These are phyloP conservation scores for Coemansia sp. DNA, from an alignment of 371 early-diverging fungal species.

Conservation along the genomic window DNA sequence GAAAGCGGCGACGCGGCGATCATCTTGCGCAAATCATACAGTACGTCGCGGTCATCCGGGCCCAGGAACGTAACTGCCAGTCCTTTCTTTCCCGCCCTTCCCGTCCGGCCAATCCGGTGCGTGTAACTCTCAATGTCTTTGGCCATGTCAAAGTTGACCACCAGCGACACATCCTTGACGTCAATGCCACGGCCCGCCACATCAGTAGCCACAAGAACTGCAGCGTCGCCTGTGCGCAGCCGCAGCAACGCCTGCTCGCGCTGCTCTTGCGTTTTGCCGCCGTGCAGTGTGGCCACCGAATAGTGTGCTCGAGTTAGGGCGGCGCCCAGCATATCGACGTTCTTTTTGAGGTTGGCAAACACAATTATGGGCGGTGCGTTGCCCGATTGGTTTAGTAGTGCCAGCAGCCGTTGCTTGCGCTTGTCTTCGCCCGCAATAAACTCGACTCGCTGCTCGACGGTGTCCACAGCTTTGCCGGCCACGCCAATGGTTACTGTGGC, in stretches of 20 bases:
- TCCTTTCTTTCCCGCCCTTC: constrained; percentile 95
- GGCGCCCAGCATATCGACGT: constrained; percentile 29
- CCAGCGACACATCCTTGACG: constrained; percentile 93
- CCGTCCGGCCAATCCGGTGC: constrained; percentile 97
- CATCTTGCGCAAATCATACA: constrained; percentile 88
- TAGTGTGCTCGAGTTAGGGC: constrained; percentile 46
- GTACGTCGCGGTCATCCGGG: constrained; percentile 81
- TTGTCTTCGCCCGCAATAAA: constrained; percentile 81
- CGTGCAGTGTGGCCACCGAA: constrained; percentile 81
- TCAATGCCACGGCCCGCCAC: constrained; percentile 99
- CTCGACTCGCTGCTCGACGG: constrained; percentile 93
- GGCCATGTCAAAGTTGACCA: constrained; percentile 98
- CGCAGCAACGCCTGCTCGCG: constrained; percentile 73
- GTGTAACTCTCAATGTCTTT: constrained; percentile 95
- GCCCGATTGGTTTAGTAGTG: constrained; percentile 60
- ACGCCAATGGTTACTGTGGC: constrained; percentile 97
- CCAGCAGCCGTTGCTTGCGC: constrained; percentile 80
- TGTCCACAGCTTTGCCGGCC: constrained; percentile 95
- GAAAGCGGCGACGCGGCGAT: constrained; percentile 77
- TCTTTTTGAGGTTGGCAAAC: constrained; percentile 95
- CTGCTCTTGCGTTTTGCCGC: constrained; percentile 95
- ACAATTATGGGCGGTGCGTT: constrained; percentile 87
- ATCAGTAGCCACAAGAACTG: constrained; percentile 92
- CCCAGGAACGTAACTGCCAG: constrained; percentile 90
- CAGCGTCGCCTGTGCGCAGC: constrained; percentile 72